phyloP scores from a whole-genome alignment of 164 flowering plant genomes.

The Umbellularia californica region DNA sequence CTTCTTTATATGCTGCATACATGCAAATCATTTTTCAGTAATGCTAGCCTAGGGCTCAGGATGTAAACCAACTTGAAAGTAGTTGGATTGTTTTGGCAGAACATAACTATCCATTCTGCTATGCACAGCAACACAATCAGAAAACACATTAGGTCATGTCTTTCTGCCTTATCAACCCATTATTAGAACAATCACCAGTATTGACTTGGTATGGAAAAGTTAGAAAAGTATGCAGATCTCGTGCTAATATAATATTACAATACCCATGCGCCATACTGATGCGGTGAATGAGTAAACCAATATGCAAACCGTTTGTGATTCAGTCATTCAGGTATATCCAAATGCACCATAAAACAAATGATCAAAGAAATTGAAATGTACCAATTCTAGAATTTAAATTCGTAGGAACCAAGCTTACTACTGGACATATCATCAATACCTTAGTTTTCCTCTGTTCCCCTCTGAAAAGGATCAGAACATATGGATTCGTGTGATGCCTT shows the following conservation, averaged over 20 bases:
- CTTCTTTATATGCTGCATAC: constrained; percentile 59
- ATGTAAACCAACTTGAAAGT: neutral
- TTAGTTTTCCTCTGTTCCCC: constrained; percentile 81
- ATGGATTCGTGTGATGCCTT: constrained; percentile 89
- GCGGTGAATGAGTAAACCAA: neutral
- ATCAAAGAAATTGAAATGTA: neutral
- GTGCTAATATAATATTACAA: neutral
- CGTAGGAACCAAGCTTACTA: neutral
- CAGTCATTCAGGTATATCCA: neutral
- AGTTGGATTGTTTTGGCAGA: too few species aligned
- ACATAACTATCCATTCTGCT: neutral
- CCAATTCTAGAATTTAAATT: neutral
- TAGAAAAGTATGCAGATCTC: neutral
- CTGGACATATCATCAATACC: constrained; percentile 37
- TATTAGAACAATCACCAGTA: neutral
- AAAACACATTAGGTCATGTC: neutral
- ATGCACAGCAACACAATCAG: neutral
- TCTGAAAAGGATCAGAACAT: constrained; percentile 54
- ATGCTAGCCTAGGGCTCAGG: neutral
- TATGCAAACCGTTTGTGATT: neutral
- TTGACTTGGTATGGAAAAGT: too few species aligned
- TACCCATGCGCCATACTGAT: neutral
- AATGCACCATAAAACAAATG: neutral
- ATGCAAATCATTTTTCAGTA: neutral
- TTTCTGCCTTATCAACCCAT: neutral